Evolutionary conservation across 2,329 filamentous ascomycete species (phyloP), one percentile per base, ranked within the genome.

Genomic region (Fusarium clavum): DNA sequence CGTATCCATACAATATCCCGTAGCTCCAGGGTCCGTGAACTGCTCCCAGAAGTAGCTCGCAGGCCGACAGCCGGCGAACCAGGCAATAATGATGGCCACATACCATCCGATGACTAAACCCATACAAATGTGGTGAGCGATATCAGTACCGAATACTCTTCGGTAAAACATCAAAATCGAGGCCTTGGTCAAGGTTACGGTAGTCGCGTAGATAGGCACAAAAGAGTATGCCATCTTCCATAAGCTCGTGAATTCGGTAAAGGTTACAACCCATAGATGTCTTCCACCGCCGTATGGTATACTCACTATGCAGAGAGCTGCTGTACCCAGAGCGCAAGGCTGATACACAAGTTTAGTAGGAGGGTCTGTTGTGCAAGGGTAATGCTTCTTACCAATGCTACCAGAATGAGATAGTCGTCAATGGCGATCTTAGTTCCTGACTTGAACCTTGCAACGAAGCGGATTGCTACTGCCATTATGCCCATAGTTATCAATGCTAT

Each of bases 41-140:
- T 60, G 57, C 29, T 55, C 57, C 57, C 57, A 60, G 30, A 60
- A 60, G 43, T 27, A 60, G 40, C 47, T 54, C 4, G 49, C 57
- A 16, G 49, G 57, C 6, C 57, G 57, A 27, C 57, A 60, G 13
- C 57, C 57, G 4, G 49, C 20, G 16, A 60, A 41, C 57, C 57
- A 55, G 30, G 57, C 57, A 32, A 53, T 55, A 1, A 55, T 45
- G n/a, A 60, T 55, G 24, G 49, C 48, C 16, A 60, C 32, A 41
- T 51, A 60, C 29, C 54, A 60, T 25, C 29, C 57, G 22, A 55
- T 18, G 7, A 55, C 49, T 4, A 60, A n/a, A 16, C 48, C 38
- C 57, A 60, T 56, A 22, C 53, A 56, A 8, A 56, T 48, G 9
- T 24, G 29, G 27, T 56, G 43, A 0, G 43, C 22, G 13, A 40